Base-by-base conservation (phyloP, 352 stramenopile species). In the Phytophthora citrophthora region DNA sequence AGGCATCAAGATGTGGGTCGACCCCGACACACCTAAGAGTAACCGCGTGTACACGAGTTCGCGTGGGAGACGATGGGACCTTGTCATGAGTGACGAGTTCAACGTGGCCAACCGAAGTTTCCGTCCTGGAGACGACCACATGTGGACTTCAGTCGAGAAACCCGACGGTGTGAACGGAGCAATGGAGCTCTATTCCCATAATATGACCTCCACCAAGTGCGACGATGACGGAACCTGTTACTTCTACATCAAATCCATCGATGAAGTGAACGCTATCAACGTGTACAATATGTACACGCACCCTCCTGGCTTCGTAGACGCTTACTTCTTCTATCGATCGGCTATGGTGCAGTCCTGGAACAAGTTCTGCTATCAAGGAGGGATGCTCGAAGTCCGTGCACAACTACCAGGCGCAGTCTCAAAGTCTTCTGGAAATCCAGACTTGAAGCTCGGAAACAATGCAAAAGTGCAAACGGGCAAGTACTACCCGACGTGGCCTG, bases 51-150 rank as follows among this genome's bases (percentile, higher is more conserved):
- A 83, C 64, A 67, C 39, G 4, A 80, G 48, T 10, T 82, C 74
- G 4, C 78, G 77, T 12, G 71, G 79, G 9, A 11, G 49, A 1
- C 59, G 49, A 41, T 90, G 79, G 75, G 54, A 90, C 15, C 65
- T 96, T 2, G 79, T 95, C 26, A 98, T 97, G 88, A 97, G 89
- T 29, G 94, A 98, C 77, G 94, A 98, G 72, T 98, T 98, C 70
- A 89, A 98, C 68, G 77, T 83, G 54, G 74, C 87, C 7, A 84
- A 87, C 32, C 82, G 96, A 11, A 85, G 61, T 16, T 98, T 99
- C 71, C 53, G 70, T 16, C 93, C 98, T 34, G 95, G 95, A 13
- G 63, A 84, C 12, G 95, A 98, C 73, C 93, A 96, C 32, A 70
- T 93, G 27, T 99, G 96, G 96, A 98, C 93, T 4, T 92, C 94